Evolutionary conservation across 192 early-diverging fungal genomes (phyloP), one percentile per base, ranked within the genome.

Genomic region (Rhizophlyctis rosea): DNA sequence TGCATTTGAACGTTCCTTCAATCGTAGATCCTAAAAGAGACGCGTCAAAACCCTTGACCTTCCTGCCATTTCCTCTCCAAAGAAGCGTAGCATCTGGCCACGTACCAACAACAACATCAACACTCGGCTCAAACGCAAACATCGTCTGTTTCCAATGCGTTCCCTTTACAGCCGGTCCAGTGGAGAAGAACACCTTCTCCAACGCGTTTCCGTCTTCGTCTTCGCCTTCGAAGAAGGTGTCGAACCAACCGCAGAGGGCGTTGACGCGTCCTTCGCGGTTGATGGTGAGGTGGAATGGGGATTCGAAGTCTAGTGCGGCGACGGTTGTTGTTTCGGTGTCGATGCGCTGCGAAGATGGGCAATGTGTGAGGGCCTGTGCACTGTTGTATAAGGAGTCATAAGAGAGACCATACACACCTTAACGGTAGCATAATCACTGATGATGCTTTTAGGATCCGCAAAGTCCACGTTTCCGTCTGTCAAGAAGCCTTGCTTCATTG

Each of bases 101-200:
- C 50, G 5, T 62, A 50, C 72, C 69, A 23, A 18, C 39, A 34
- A 72, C 62, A 4, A 86, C 84, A 5, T 76, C 65, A 28, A 94
- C 60, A 13, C 87, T 78, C 25, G 81, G 66, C 13, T 81, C 76
- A 5, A 94, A 75, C 11, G 86, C 71, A 76, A 98, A 96, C 18
- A 88, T 68, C 0, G 92, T 93, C 74, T 97, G 94, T 81, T 94
- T 96, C 96, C 96, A 98, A 79, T 98, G 96, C n/a, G 94, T 97
- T 34, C 88, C 83, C 58, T 80, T 84, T 28, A 85, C 84, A 49
- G 80, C 73, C 7, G 93, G 90, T 0, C 87, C 84, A 0, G 90
- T 94, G 1, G 86, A 86, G 66, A 92, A 86, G 36, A 53, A 47
- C 5, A 83, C 68, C 1, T 48, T 34, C 55, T 68, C 67, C 24